Base-by-base conservation (phyloP, 148 eudicot genomes). In the Camellia lanceoleosa region DNA sequence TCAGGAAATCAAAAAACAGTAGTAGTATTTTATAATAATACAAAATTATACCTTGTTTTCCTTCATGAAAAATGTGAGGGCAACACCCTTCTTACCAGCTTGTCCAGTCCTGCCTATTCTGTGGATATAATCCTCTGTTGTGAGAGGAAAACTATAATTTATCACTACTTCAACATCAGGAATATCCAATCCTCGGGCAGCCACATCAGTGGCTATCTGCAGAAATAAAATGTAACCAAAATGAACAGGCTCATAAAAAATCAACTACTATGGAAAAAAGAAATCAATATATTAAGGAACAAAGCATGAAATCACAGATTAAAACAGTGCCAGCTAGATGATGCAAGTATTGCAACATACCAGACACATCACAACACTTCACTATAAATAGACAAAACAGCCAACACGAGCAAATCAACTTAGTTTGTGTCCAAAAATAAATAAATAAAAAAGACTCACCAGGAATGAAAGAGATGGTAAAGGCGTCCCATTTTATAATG, bases 41-140 rank as follows among this genome's bases (percentile, higher is more conserved):
- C 14, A 59, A n/a, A 19, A 68, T 30, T 70, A 44, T 77, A 92
- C 99, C 99, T 97, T 94, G 79, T 97, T 97, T 12, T 94, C 97
- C 75, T 91, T 90, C 2, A 89, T 94, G 88, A 97, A 97, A 86
- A 97, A 97, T 30, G 99, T 97, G 87, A 94, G 99, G 75, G 99
- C 99, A 19, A 97, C 94, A 80, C 99, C 99, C 87, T 97, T 97
- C 83, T 97, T 97, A 82, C 99, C 99, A 87, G 98, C 99, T 76
- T 96, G 84, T 80, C 99, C 99, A 20, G 99, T 97, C 84, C 99
- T 89, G 77, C 99, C 99, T 55, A 97, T 97, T 83, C 99, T 88
- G 76, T 97, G 99, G 82, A 97, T 98, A 79, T 97, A 97, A 88
- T 94, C 99, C 88, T 97, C 99, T 3, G 98, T 92, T 8, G 99